phyloP scores from a whole-genome alignment of 495 filamentous ascomycete genomes.

The Parmelia sp. region DNA sequence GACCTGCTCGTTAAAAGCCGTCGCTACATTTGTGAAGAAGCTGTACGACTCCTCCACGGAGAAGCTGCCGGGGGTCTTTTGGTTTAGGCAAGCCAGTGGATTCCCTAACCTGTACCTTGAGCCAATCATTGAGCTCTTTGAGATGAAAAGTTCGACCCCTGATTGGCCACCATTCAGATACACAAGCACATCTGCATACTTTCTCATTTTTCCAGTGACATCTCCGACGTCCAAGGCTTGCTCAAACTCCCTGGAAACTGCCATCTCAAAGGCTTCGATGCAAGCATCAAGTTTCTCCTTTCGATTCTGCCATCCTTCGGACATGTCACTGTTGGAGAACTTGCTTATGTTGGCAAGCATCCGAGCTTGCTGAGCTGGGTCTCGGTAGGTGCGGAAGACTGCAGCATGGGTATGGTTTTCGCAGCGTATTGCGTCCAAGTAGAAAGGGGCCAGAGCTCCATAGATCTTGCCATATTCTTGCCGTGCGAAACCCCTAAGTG shows the following conservation, averaged over 20 bases:
- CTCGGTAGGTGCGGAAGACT: constrained; percentile 76
- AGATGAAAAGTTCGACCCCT: constrained; percentile 76
- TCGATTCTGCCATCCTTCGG: constrained; percentile 64
- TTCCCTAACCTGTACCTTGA: constrained; percentile 67
- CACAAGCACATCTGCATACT: constrained; percentile 80
- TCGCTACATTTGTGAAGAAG: constrained; percentile 71
- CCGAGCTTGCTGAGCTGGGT: constrained; percentile 81
- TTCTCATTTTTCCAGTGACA: constrained; percentile 77
- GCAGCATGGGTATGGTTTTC: constrained; percentile 72
- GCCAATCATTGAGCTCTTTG: constrained; percentile 74
- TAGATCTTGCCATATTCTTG: constrained; percentile 90
- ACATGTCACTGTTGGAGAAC: constrained; percentile 75
- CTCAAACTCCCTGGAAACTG: constrained; percentile 85
- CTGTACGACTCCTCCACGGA: constrained; percentile 68
- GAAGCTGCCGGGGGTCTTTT: constrained; percentile 50
- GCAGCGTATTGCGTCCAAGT: constrained; percentile 68
- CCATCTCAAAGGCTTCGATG: constrained; percentile 80
- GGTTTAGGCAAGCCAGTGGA: constrained; percentile 75
- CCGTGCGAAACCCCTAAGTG: constrained; percentile 78
- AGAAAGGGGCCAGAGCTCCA: constrained; percentile 78
- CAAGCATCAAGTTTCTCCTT: constrained; percentile 66
- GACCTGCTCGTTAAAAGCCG: constrained; percentile 77
- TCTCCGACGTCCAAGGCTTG: constrained; percentile 86
- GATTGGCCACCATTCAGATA: constrained; percentile 74
- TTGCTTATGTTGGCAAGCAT: constrained; percentile 72